Evolutionary conservation across 1,139 yeast genomes (phyloP).

Genomic region (Diutina siamensis): DNA sequence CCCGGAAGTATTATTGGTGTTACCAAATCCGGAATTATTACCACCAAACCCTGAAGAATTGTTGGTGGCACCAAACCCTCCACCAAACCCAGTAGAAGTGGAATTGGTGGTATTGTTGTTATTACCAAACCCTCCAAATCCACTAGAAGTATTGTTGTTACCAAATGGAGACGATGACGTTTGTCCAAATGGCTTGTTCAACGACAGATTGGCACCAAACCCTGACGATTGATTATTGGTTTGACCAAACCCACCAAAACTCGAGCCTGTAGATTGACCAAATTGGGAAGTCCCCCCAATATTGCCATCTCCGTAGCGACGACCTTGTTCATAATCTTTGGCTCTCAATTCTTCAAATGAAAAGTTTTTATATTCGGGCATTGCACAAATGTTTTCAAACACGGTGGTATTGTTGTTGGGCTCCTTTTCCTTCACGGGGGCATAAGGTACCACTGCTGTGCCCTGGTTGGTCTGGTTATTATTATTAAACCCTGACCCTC

Average conservation of each 20-base stretch:
- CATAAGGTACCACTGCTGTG: slow-evolving; percentile 59
- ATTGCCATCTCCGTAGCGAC: slow-evolving; percentile 41
- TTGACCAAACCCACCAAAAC: neutral
- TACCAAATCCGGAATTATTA: slow-evolving; percentile 10
- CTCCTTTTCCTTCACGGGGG: slow-evolving; percentile 65
- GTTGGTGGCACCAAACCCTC: slow-evolving; percentile 12
- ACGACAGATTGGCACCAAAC: neutral
- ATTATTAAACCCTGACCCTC: slow-evolving; percentile 14
- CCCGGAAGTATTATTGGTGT: slow-evolving; percentile 11
- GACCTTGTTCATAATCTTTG: slow-evolving; percentile 74
- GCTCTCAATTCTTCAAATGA: slow-evolving; percentile 82
- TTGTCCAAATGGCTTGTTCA: slow-evolving; percentile 3
- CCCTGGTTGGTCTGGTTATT: slow-evolving; percentile 38
- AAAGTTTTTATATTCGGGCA: slow-evolving; percentile 81
- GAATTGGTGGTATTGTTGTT: neutral
- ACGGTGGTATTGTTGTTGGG: slow-evolving; percentile 39
- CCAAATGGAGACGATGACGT: slow-evolving; percentile 12
- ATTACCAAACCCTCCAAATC: neutral
- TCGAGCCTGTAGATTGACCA: neutral
- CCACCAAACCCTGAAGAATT: slow-evolving; percentile 7
- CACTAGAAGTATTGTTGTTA: slow-evolving; percentile 8
- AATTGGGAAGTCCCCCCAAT: neutral
- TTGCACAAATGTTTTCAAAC: slow-evolving; percentile 67
- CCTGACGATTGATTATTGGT: neutral
- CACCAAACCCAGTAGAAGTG: slow-evolving; percentile 8